These are phyloP conservation scores for Neostapfia colusana DNA, from an alignment of 176 grass and related monocot species.

Conservation along the genomic window DNA sequence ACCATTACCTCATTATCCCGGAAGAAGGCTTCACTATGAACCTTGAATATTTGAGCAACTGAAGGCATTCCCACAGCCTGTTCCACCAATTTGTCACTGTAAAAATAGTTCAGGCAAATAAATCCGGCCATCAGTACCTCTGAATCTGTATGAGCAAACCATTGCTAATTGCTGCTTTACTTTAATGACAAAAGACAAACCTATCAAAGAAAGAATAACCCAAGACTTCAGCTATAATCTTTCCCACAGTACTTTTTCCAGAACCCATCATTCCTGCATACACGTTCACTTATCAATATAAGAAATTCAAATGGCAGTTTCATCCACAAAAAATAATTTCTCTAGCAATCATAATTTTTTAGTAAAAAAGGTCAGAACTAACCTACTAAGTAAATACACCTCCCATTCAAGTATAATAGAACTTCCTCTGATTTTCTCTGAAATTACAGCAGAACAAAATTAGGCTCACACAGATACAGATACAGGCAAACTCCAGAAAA, in stretches of 20 bases:
- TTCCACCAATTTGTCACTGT: constrained; percentile 96
- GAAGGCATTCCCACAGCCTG: constrained; percentile 90
- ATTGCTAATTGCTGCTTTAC: constrained; percentile 10
- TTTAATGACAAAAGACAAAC: constrained; percentile 47
- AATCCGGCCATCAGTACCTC: constrained; percentile 16
- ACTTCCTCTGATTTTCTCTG: constrained; percentile 96
- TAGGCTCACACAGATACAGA: constrained; percentile 1
- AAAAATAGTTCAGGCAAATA: constrained; percentile 35
- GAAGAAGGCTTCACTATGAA: constrained; percentile 94
- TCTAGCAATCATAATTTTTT: not conserved
- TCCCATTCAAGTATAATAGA: constrained; percentile 71
- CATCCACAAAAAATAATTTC: not conserved
- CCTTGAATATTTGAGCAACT: constrained; percentile 93
- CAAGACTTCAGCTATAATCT: constrained; percentile 89
- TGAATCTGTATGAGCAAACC: not conserved
- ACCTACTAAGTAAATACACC: constrained; percentile 98
- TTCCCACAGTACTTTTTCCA: constrained; percentile 93
- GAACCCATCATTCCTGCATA: constrained; percentile 97
- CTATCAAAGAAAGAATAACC: constrained; percentile 96
- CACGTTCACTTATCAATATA: constrained; percentile 3
- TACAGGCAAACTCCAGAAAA: not conserved
- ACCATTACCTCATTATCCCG: constrained; percentile 82
- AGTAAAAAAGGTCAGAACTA: constrained; percentile 26
- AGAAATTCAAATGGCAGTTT: constrained; percentile 17
- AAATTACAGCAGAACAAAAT: constrained; percentile 45